phyloP scores from a whole-genome alignment of 345 rosid genomes.

The Eucalyptus melliodora region DNA sequence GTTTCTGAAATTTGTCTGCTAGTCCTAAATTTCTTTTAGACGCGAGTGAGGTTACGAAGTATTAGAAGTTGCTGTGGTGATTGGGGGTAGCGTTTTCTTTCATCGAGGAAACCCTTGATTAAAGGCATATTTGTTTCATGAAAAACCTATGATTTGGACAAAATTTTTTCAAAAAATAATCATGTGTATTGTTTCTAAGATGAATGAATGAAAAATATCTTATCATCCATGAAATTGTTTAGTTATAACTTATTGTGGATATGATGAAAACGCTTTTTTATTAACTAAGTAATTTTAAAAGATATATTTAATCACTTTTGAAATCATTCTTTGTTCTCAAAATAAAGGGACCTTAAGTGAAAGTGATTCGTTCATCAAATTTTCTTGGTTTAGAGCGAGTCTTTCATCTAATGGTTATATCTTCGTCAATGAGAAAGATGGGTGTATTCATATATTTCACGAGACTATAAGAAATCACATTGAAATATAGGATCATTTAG shows the following conservation, averaged over 20 bases:
- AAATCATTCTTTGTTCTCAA: too few relatives aligned
- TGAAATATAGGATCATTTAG: neutral
- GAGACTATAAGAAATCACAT: neutral
- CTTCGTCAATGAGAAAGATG: neutral
- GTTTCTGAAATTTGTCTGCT: neutral
- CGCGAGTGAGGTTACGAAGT: neutral
- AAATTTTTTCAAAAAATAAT: fast-evolving
- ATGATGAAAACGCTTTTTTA: neutral
- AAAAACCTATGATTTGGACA: neutral
- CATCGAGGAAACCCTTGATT: neutral
- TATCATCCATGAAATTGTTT: neutral
- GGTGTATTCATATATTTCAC: neutral
- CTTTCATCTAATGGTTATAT: too few relatives aligned
- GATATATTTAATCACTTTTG: neutral
- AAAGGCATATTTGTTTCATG: neutral
- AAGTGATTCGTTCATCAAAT: too few relatives aligned
- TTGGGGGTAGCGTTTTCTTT: neutral
- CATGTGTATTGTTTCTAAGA: fast-evolving
- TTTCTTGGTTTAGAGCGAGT: neutral
- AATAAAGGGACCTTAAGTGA: neutral
- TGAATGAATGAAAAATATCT: neutral
- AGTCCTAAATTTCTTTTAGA: neutral
- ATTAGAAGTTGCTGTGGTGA: neutral
- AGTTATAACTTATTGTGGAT: neutral
- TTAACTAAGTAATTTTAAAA: neutral